Evolutionary conservation across 495 filamentous ascomycete species (phyloP), one percentile per base, ranked within the genome.

Genomic region (Podospora bellae-mahoneyi): DNA sequence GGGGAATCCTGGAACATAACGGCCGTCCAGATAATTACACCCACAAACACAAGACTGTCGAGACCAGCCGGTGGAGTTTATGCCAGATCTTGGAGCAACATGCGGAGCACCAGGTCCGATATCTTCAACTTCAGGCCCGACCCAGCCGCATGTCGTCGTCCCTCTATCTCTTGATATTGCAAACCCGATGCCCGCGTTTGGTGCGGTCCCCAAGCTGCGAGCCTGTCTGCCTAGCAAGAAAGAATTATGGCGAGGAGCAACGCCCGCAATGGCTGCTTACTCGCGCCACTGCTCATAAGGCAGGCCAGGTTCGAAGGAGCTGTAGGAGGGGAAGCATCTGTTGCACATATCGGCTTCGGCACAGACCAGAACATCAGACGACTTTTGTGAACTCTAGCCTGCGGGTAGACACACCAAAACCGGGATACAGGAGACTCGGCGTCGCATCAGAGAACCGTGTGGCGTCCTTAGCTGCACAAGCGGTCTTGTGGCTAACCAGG

Each of bases 381-480:
- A 69, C 44, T 63, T 63, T 48, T 48, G 16, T 32, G 15, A 63
- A 48, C 61, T 48, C 61, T 2, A 32, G 61, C 15, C 32, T 20
- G 28, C 32, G 30, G 61, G 28, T 19, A 32, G 10, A 27, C 18
- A 59, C 64, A 58, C 48, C 53, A 26, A 64, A 54, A 55, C 64
- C 60, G 34, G 64, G 64, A 44, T 58, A 60, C 64, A 20, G 44
- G 34, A 62, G 27, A 54, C 64, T 66, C 59, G 64, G 64, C 59
- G 68, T 60, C 5, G 30, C 60, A 44, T 63, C 65, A 13, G 34
- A 28, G 9, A 27, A 59, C 26, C 26, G 16, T 18, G 64, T 69
- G 68, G 68, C 68, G 68, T 66, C 32, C 7, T 60, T 66, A 66
- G 68, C 64, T 60, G 68, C 64, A 65, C 23, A 59, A 48, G 26